phyloP scores from a whole-genome alignment of 495 filamentous ascomycete genomes.

The Tuber borchii region DNA sequence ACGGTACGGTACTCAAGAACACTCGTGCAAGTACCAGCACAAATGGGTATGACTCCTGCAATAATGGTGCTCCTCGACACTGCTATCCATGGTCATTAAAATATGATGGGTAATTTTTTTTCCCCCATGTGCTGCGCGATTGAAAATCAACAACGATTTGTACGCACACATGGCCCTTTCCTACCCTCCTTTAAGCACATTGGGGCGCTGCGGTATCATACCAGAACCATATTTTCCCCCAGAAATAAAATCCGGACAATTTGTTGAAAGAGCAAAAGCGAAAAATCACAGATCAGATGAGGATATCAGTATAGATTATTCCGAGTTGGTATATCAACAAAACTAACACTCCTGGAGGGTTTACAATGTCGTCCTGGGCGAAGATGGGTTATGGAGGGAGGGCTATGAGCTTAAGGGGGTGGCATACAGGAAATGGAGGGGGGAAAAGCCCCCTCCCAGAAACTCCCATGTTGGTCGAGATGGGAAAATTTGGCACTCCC shows the following conservation, averaged over 20 bases:
- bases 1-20: too few relatives aligned
- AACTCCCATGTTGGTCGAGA: background rate
- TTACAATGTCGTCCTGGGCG: background rate
- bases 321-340: background rate
- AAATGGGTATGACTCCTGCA: background rate
- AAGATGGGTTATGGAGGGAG: background rate
- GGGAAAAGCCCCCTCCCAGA: background rate
- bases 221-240: background rate
- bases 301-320: background rate
- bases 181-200: background rate
- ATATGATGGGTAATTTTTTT: conserved; percentile 3
- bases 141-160: background rate
- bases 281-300: background rate
- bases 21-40: background rate
- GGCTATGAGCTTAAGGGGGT: background rate
- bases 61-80: background rate
- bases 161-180: background rate
- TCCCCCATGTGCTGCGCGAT: background rate
- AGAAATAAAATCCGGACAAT: background rate
- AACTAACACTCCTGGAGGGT: background rate
- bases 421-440: background rate
- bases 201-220: background rate
- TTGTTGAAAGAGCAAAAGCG: background rate
- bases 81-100: background rate
- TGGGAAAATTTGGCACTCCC: background rate